Evolutionary conservation across 2,329 filamentous ascomycete genomes (phyloP).

Genomic region (Knufia fluminis): DNA sequence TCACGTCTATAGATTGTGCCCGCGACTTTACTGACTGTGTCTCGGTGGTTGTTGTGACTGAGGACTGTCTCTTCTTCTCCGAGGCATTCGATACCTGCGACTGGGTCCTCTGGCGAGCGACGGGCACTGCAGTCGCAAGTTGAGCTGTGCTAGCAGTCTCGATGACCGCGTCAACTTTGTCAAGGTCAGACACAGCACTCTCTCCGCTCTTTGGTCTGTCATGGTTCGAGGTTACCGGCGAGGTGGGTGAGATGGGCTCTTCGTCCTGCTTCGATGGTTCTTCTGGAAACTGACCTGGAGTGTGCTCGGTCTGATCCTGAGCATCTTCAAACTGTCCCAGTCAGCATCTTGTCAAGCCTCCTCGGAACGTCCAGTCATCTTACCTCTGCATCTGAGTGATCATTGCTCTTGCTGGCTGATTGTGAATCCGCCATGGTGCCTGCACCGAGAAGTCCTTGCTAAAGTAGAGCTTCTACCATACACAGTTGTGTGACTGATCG

Average conservation of each 20-base stretch:
- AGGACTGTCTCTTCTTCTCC: slow-evolving; percentile 5
- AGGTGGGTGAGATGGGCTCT: background rate
- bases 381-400: slow-evolving; percentile 9
- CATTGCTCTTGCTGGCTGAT: slow-evolving; percentile 3
- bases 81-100: slow-evolving; percentile 6
- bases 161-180: background rate
- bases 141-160: slow-evolving; percentile 3
- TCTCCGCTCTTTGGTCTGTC: slow-evolving; percentile 7
- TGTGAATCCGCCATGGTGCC: slow-evolving; percentile 6
- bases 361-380: background rate
- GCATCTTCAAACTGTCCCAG: slow-evolving; percentile 8
- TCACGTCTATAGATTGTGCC: slow-evolving; percentile 29
- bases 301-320: background rate
- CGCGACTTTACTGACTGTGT: slow-evolving; percentile 22
- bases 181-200: background rate
- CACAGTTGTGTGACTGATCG: background rate
- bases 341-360: background rate
- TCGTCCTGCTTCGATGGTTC: background rate
- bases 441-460: background rate
- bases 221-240: background rate
- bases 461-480: background rate
- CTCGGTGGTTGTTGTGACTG: background rate
- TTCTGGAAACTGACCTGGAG: background rate
- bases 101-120: background rate
- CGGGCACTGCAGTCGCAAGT: background rate